These are phyloP conservation scores for Ambrosia artemisiifolia DNA, from an alignment of 129 eudicot species.

Conservation along the genomic window DNA sequence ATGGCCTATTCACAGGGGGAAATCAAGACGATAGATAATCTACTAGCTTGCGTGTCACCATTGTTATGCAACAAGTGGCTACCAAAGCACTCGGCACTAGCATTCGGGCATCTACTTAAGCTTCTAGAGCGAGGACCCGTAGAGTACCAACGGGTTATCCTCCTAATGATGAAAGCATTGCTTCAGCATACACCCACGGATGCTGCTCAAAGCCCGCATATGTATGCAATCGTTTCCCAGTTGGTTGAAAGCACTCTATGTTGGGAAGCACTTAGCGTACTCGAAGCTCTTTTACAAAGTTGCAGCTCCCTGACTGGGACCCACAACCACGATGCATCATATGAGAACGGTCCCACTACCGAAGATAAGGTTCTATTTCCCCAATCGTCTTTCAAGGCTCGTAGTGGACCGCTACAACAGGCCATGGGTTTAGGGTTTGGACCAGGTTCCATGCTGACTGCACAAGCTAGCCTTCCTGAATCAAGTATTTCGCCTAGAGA, in stretches of 20 bases:
- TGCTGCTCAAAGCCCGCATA: constrained; percentile 94
- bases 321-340: constrained; percentile 52
- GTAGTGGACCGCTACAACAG: constrained; percentile 88
- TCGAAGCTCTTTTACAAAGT: constrained; percentile 94
- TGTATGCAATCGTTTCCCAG: constrained; percentile 93
- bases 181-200: constrained; percentile 94
- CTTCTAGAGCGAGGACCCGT: constrained; percentile 87
- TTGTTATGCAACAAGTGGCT: constrained; percentile 87
- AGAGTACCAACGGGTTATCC: constrained; percentile 82
- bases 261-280: constrained; percentile 94
- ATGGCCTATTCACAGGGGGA: constrained; percentile 75
- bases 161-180: constrained; percentile 78
- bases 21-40: constrained; percentile 64
- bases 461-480: constrained; percentile 42
- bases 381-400: constrained; percentile 86
- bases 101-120: constrained; percentile 81
- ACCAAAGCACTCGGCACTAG: constrained; percentile 86
- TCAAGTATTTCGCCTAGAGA: constrained; percentile 73
- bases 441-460: constrained; percentile 40
- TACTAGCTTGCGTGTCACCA: constrained; percentile 82
- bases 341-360: constrained; percentile 59
- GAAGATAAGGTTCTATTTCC: constrained; percentile 84
- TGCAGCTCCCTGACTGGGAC: constrained; percentile 82
- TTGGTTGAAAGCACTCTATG: constrained; percentile 92
- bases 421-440: constrained; percentile 73